These are phyloP conservation scores for Phaffia tasmanica DNA, from an alignment of 768 basidiomycete genomes.

Conservation along the genomic window DNA sequence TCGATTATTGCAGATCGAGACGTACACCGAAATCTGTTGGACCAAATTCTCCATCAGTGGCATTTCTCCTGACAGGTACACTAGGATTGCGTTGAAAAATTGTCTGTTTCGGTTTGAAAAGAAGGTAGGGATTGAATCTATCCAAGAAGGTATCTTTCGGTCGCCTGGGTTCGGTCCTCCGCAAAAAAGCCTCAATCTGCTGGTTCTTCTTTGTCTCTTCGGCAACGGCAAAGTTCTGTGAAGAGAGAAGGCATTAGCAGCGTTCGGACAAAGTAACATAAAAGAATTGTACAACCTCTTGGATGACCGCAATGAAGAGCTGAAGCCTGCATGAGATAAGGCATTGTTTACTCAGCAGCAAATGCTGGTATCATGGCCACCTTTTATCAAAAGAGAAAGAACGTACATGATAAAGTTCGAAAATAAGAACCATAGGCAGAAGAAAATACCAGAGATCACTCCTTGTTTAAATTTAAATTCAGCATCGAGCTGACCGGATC, in stretches of 20 bases:
- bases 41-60: too few species aligned
- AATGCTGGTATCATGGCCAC: neutral
- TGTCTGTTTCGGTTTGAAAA: slow-evolving; percentile 58
- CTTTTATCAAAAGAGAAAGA: neutral
- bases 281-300: slow-evolving; percentile 45
- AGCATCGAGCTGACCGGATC: slow-evolving; percentile 41
- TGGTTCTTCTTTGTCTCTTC: slow-evolving; percentile 77
- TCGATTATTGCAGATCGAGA: too few species aligned
- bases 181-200: slow-evolving; percentile 56
- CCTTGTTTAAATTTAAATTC: slow-evolving; percentile 59
- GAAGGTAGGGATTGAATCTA: slow-evolving; percentile 75
- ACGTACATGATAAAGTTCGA: slow-evolving; percentile 48
- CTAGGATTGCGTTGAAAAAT: too few species aligned
- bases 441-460: slow-evolving; percentile 57
- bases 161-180: slow-evolving; percentile 40
- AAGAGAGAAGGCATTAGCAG: slow-evolving; percentile 8
- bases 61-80: too few species aligned
- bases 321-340: slow-evolving; percentile 50
- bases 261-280: neutral
- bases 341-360: neutral
- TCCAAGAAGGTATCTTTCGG: slow-evolving; percentile 55
- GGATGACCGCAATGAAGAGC: slow-evolving; percentile 95
- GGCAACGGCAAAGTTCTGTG: slow-evolving; percentile 70
- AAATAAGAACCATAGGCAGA: slow-evolving; percentile 77
- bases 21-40: too few species aligned